Conservation (phyloP, 2,329 filamentous ascomycete species). For the Pseudonectria foliicola region DNA sequence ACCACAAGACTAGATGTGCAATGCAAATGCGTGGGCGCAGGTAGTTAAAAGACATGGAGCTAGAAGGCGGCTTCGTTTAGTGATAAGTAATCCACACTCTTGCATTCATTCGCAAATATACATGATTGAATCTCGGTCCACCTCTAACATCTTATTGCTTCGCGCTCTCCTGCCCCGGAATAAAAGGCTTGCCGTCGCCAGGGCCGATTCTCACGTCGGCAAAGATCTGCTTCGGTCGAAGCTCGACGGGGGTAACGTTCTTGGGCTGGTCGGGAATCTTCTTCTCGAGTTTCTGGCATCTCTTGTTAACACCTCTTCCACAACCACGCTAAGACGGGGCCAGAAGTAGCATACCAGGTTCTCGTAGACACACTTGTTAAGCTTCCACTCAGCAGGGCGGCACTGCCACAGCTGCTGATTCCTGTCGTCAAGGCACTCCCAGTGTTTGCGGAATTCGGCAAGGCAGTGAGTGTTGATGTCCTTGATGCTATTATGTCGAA, state of each 20-base stretch:
- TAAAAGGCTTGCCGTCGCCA: conserved; percentile 37
- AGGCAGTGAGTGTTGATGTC: conserved; percentile 96
- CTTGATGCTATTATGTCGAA: conserved; percentile 56
- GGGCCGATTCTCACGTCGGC: conserved; percentile 43
- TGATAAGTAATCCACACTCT: conserved; percentile 14
- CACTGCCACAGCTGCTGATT: conserved; percentile 98
- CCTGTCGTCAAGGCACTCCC: conserved; percentile 92
- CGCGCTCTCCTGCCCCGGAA: conserved; percentile 27
- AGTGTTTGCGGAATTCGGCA: conserved; percentile 84
- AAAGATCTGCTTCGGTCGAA: conserved; percentile 58
- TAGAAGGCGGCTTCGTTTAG: conserved; percentile 7
- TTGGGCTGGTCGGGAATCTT: conserved; percentile 66
- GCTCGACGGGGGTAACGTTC: conserved; percentile 65
- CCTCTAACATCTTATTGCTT: conserved; percentile 26
- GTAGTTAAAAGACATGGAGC: neutral
- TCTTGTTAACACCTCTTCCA: conserved; percentile 4
- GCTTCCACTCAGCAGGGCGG: conserved; percentile 74
- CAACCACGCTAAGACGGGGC: neutral
- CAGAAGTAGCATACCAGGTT: conserved; percentile 65
- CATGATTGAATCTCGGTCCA: conserved; percentile 15
- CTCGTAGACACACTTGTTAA: conserved; percentile 94
- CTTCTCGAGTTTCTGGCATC: conserved; percentile 68
- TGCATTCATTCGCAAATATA: conserved; percentile 26
- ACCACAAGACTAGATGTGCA: too few species aligned
- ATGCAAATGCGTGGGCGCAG: too few species aligned